A percentile compares a stretch with the other conserved stretches of the same genome.
phyloP scores from a whole-genome alignment of 305 asterid genomes.

The Stenogyne calaminthoides region DNA sequence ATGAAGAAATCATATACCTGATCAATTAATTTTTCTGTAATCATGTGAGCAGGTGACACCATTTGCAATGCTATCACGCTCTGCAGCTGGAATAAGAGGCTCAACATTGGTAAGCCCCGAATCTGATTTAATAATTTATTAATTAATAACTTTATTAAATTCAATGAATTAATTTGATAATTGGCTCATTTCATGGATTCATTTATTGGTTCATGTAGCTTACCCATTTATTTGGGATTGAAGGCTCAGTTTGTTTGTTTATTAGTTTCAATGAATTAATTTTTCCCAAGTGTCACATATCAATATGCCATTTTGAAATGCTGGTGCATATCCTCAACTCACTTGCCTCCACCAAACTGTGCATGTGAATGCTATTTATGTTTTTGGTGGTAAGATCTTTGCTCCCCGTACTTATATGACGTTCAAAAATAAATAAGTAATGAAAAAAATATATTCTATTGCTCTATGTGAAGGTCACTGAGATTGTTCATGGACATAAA shows the following conservation, averaged over 20 bases:
- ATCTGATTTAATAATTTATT: not conserved
- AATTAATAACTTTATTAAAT: not conserved
- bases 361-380: too few relatives aligned
- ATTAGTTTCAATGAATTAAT: not conserved
- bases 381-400: too few relatives aligned
- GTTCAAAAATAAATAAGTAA: not conserved
- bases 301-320: not conserved
- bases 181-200: too few relatives aligned
- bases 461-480: not conserved
- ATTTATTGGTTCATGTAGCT: too few relatives aligned
- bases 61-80: constrained; percentile 86
- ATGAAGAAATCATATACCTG: not conserved
- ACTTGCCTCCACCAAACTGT: not conserved
- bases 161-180: not conserved
- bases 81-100: constrained; percentile 97
- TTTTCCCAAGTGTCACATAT: not conserved
- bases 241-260: too few relatives aligned
- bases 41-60: constrained; percentile 76
- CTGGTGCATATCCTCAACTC: constrained; percentile 13
- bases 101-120: constrained; percentile 72
- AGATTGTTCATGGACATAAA: not conserved
- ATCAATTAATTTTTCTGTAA: constrained; percentile 9
- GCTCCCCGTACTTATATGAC: not conserved
- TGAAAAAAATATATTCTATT: too few relatives aligned
- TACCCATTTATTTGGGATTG: too few relatives aligned